Conservation (phyloP, 352 stramenopile species). For the Aphanomyces astaci region DNA sequence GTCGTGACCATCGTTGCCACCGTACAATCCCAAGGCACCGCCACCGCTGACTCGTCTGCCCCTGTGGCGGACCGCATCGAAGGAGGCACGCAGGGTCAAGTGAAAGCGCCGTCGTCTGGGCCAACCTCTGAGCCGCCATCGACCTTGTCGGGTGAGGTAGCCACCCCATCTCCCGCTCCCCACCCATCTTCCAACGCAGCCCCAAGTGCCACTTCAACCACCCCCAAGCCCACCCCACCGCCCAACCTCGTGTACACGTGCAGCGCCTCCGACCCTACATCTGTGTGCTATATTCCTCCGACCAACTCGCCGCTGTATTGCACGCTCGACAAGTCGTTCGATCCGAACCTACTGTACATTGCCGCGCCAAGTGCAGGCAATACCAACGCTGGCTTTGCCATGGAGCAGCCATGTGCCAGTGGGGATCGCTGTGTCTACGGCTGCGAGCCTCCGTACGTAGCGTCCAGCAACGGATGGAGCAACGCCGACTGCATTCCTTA, state of each 20-base stretch:
- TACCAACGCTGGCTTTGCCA: constrained; percentile 14
- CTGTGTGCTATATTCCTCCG: constrained; percentile 8
- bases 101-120: background rate
- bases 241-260: constrained; percentile 4
- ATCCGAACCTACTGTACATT: constrained; percentile 7
- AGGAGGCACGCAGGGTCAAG: background rate
- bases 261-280: constrained; percentile 6
- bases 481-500: constrained; percentile 12
- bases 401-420: background rate
- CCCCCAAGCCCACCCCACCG: background rate
- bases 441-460: constrained; percentile 1
- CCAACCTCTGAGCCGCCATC: background rate
- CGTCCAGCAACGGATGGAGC: background rate
- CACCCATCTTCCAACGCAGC: background rate
- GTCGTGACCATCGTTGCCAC: background rate
- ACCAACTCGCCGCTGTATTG: background rate
- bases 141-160: background rate
- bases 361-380: background rate
- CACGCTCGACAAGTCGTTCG: background rate
- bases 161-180: background rate
- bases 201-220: background rate
- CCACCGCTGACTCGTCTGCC: background rate
- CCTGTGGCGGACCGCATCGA: background rate
- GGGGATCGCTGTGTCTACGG: background rate
- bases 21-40: background rate